A percentile compares a stretch with the other conserved stretches of the same genome.
These are phyloP conservation scores for Entomortierella lignicola DNA, from an alignment of 192 early-diverging fungal genomes.

Conservation along the genomic window DNA sequence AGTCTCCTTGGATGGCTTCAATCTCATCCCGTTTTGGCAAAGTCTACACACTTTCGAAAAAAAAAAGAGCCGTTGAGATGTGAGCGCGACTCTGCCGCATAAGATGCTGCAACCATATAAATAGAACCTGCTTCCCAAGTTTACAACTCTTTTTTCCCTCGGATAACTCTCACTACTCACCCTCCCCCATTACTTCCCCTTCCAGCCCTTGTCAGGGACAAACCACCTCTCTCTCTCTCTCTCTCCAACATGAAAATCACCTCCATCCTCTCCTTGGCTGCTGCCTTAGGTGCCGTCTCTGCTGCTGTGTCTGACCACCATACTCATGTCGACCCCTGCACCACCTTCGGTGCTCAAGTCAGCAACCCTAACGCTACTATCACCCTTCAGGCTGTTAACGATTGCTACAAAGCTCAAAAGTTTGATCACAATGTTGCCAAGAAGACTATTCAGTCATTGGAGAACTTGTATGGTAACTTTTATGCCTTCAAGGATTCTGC, in stretches of 20 bases:
- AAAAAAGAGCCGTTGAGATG: too few relatives aligned
- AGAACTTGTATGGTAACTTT: slow-evolving; percentile 43
- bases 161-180: too few relatives aligned
- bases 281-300: slow-evolving; percentile 30
- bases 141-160: too few relatives aligned
- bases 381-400: slow-evolving; percentile 20
- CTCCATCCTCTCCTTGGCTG: slow-evolving; percentile 39
- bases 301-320: slow-evolving; percentile 4
- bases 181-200: slow-evolving; percentile 18
- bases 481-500: slow-evolving; percentile 39
- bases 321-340: slow-evolving; percentile 27
- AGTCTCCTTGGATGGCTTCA: too few relatives aligned
- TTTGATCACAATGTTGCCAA: slow-evolving; percentile 28
- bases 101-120: too few relatives aligned
- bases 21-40: too few relatives aligned
- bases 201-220: slow-evolving; percentile 52
- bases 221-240: too few relatives aligned
- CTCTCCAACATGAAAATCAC: slow-evolving; percentile 43
- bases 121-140: too few relatives aligned
- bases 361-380: slow-evolving; percentile 5
- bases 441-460: slow-evolving; percentile 25
- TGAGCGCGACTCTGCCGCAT: too few relatives aligned
- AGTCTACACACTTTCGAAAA: too few relatives aligned
- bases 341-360: slow-evolving; percentile 23
- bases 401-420: slow-evolving; percentile 33